Conservation (phyloP, 2,329 filamentous ascomycete genomes). For the Paecilomyces variotii region DNA sequence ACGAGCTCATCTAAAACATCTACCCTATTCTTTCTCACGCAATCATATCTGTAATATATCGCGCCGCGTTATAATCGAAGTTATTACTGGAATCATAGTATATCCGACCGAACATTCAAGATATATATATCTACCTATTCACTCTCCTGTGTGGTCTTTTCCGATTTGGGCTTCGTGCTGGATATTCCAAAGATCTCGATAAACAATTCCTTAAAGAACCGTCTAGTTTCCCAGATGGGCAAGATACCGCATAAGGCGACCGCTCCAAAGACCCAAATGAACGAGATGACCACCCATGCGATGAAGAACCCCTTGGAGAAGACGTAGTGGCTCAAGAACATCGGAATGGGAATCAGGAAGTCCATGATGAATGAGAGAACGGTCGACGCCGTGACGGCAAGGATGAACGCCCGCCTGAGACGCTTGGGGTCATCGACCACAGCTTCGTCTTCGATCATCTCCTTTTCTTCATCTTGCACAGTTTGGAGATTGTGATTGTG, state of each 20-base stretch:
- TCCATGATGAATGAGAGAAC: constrained; percentile 33
- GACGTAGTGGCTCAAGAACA: constrained; percentile 36
- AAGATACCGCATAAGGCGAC: constrained; percentile 33
- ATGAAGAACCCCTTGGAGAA: constrained; percentile 35
- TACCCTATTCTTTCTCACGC: too few species aligned
- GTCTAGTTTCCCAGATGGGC: constrained; percentile 35
- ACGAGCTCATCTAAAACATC: too few species aligned
- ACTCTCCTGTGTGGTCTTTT: neutral
- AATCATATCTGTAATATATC: too few species aligned
- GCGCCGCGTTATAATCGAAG: too few species aligned
- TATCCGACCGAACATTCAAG: too few species aligned
- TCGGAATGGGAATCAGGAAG: constrained; percentile 33
- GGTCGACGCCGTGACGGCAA: constrained; percentile 29
- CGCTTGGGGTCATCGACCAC: constrained; percentile 21
- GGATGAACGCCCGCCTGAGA: constrained; percentile 26
- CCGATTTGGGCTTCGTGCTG: neutral
- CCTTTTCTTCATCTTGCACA: constrained; percentile 14
- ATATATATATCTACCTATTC: neutral
- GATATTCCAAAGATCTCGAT: neutral
- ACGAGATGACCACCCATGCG: constrained; percentile 34
- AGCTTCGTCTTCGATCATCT: constrained; percentile 15
- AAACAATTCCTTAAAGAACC: constrained; percentile 15
- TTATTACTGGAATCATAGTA: too few species aligned
- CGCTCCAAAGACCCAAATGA: constrained; percentile 36
- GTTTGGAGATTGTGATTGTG: constrained; percentile 8